Evolutionary conservation across 768 basidiomycete species (phyloP).

Genomic region (Galerina marginata): DNA sequence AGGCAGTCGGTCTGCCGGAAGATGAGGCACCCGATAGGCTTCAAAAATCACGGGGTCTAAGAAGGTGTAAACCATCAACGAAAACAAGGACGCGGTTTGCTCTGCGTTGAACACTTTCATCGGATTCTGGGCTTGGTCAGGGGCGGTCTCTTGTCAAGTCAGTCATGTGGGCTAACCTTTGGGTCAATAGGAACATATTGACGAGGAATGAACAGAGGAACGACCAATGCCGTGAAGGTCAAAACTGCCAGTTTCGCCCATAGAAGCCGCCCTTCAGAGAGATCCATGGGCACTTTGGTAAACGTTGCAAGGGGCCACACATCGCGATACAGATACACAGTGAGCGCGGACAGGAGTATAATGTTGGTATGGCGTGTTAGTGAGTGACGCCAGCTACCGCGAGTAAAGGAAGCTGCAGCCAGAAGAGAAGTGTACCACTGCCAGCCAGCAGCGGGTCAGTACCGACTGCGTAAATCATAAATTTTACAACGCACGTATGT

Average conservation of each 20-base stretch:
- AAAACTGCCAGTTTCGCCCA: conserved; percentile 36
- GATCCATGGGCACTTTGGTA: conserved; percentile 44
- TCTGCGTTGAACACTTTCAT: conserved; percentile 44
- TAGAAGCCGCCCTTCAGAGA: conserved; percentile 35
- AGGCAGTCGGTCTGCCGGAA: conserved; percentile 59
- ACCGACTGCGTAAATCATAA: background rate
- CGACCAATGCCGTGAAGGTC: conserved; percentile 44
- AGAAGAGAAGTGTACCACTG: conserved; percentile 19
- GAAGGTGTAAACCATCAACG: conserved; percentile 54
- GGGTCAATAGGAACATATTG: conserved; percentile 60
- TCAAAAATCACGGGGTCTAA: conserved; percentile 56
- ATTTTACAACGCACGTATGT: conserved; percentile 13
- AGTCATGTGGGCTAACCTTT: conserved; percentile 24
- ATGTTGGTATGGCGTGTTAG: conserved; percentile 9
- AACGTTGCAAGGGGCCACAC: conserved; percentile 62
- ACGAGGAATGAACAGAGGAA: conserved; percentile 59
- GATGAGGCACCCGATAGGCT: conserved; percentile 48
- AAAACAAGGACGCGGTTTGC: conserved; percentile 56
- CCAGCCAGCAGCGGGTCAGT: background rate
- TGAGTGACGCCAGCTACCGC: background rate
- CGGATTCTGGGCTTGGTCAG: conserved; percentile 1
- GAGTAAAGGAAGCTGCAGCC: conserved; percentile 2
- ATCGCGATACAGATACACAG: conserved; percentile 56
- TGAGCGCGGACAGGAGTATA: conserved; percentile 43
- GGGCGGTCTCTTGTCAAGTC: background rate